Evolutionary conservation across 2,329 filamentous ascomycete genomes (phyloP).

Genomic region (Massarina eburnea): DNA sequence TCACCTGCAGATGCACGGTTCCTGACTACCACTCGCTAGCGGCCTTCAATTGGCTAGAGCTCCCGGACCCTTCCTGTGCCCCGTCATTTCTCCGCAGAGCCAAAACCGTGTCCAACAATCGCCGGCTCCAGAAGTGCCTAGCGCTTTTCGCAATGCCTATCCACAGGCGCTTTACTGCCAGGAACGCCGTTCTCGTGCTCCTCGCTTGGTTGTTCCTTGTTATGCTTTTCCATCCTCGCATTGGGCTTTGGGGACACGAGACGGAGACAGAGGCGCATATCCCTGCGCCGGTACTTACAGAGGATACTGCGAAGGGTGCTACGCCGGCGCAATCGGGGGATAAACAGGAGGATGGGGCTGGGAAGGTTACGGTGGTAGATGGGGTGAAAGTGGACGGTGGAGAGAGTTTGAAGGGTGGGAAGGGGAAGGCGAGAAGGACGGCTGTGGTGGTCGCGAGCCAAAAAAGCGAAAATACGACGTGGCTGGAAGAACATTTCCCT

Average conservation of each 20-base stretch:
- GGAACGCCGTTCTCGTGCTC: constrained; percentile 27
- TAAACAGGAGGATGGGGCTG: constrained; percentile 1
- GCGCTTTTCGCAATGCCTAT: constrained; percentile 30
- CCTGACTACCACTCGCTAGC: background rate
- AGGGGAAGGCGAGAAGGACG: constrained; percentile 20
- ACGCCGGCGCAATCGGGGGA: constrained; percentile 1
- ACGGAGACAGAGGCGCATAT: background rate
- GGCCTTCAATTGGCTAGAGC: background rate
- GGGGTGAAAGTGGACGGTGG: constrained; percentile 1
- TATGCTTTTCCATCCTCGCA: constrained; percentile 33
- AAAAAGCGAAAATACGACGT: constrained; percentile 43
- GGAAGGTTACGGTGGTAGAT: too few relatives aligned
- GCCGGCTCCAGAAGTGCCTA: too few relatives aligned
- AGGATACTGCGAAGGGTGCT: background rate
- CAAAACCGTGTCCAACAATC: background rate
- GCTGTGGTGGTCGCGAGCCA: constrained; percentile 44
- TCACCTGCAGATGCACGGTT: too few relatives aligned
- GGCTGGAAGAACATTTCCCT: constrained; percentile 43
- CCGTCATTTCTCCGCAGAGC: background rate
- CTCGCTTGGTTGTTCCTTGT: constrained; percentile 21
- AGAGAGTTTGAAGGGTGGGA: constrained; percentile 9
- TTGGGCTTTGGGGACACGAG: constrained; percentile 14
- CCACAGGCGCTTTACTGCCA: constrained; percentile 27
- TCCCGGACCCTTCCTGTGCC: background rate
- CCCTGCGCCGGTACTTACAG: background rate